Percentiles rank a stretch among this genome's conserved stretches.
These are phyloP conservation scores for Candida dendrica DNA, from an alignment of 805 yeast genomes.

Conservation along the genomic window DNA sequence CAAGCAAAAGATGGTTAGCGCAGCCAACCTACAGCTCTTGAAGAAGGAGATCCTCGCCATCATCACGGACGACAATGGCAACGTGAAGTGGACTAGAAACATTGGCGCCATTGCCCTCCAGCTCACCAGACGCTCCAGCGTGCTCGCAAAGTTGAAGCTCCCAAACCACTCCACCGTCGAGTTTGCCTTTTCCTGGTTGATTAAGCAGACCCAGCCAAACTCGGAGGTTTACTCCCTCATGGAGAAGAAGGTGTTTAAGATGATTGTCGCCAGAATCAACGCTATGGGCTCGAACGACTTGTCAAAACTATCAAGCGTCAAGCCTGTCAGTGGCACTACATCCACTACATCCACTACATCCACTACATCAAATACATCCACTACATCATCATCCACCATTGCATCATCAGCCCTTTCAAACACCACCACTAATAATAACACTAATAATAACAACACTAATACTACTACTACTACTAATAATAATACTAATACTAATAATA, in stretches of 20 bases:
- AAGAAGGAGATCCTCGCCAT: conserved; percentile 72
- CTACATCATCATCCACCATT: conserved; percentile 8
- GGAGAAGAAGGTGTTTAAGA: conserved; percentile 59
- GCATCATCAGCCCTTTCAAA: too few relatives aligned
- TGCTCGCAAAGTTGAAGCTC: conserved; percentile 22
- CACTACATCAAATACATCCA: conserved; percentile 8
- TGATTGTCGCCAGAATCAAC: conserved; percentile 30
- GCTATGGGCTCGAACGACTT: conserved; percentile 1
- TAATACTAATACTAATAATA: conserved; percentile 12
- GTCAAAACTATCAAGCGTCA: neutral
- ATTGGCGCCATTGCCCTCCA: conserved; percentile 67
- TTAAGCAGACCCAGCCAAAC: conserved; percentile 79
- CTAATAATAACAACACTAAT: conserved; percentile 7
- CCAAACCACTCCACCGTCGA: conserved; percentile 25
- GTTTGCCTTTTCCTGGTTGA: conserved; percentile 71
- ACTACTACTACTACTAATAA: conserved; percentile 7
- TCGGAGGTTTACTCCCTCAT: conserved; percentile 70
- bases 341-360: conserved; percentile 8
- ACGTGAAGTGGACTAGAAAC: conserved; percentile 86
- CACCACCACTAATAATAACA: neutral
- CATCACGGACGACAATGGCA: conserved; percentile 79
- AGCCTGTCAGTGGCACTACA: conserved; percentile 6
- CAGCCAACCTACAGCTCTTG: conserved; percentile 36
- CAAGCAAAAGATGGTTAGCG: conserved; percentile 23
- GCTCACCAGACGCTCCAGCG: conserved; percentile 35